Conservation (phyloP, 2,329 filamentous ascomycete species). For the Monilinia aucupariae region DNA sequence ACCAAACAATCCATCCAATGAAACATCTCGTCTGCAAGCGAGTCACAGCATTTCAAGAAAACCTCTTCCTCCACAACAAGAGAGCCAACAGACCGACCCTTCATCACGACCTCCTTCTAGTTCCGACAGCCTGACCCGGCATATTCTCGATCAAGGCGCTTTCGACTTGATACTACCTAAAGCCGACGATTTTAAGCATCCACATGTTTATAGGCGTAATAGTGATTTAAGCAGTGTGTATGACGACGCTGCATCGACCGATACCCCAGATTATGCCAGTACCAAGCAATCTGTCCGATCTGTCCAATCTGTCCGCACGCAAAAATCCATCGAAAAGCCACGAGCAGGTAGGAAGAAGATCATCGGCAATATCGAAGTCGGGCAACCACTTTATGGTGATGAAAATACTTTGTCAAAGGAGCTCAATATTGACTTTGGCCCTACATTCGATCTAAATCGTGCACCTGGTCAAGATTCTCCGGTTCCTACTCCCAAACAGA, state of each 20-base stretch:
- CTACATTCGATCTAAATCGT: slow-evolving; percentile 55
- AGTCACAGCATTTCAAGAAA: slow-evolving; percentile 45
- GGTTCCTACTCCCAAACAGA: slow-evolving; percentile 56
- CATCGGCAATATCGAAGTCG: slow-evolving; percentile 47
- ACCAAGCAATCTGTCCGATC: slow-evolving; percentile 35
- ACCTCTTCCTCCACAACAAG: slow-evolving; percentile 43
- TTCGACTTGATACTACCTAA: slow-evolving; percentile 38
- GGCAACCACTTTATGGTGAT: slow-evolving; percentile 39
- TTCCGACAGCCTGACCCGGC: slow-evolving; percentile 38
- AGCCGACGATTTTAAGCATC: slow-evolving; percentile 18
- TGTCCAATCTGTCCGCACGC: slow-evolving; percentile 32
- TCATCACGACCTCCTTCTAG: slow-evolving; percentile 38
- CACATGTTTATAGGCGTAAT: slow-evolving; percentile 34
- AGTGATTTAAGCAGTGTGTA: slow-evolving; percentile 42
- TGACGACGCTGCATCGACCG: slow-evolving; percentile 58
- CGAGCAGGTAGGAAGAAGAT: slow-evolving; percentile 77
- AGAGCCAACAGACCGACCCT: slow-evolving; percentile 38
- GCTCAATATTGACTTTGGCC: slow-evolving; percentile 78
- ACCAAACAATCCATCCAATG: not conserved
- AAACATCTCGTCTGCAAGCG: slow-evolving; percentile 36
- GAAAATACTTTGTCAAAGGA: slow-evolving; percentile 17
- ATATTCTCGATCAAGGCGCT: slow-evolving; percentile 45
- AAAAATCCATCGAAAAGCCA: slow-evolving; percentile 56
- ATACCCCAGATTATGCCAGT: slow-evolving; percentile 74
- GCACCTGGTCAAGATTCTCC: slow-evolving; percentile 24